Evolutionary conservation across 169 alveolate genomes (phyloP), one percentile per base, ranked within the genome.

Genomic region (Perkinsus olseni): DNA sequence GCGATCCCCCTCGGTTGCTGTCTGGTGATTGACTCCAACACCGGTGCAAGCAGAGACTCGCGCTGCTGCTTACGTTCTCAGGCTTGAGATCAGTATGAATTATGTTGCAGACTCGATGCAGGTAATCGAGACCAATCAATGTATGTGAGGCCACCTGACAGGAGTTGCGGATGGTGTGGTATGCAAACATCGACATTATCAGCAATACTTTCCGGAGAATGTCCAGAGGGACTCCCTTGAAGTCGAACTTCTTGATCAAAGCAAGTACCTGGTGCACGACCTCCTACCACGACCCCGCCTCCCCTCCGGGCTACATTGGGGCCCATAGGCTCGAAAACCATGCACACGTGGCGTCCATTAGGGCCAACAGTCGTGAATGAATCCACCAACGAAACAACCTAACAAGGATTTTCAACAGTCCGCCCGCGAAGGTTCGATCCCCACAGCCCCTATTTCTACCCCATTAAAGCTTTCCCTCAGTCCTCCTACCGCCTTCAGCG

Each of bases 31-130:
- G n/a, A n/a, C n/a, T n/a, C n/a, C n/a, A n/a, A n/a, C n/a, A n/a
- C n/a, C 50, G 50, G 21, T 40, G 50, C 11, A 6, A 6, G 50
- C 50, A 40, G 93, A 95, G 39, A 97, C 95, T 21, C 96, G 96
- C 24, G 11, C 21, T 3, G 11, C 50, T 40, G 3, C 13, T 62
- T 62, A 99, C 99, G 95, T 99, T 99, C 95, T 99, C 99, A 37
- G 99, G 99, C 96, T 99, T 99, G 93, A 99, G 96, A 96, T 99
- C 99, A 21, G 99, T 99, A 95, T 99, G 99, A 94, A 99, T 99
- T 91, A 99, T 98, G 92, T 98, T 98, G 93, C 97, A 95, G 92
- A 97, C 97, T 74, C 99, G 97, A 94, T 98, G 99, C 91, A 99
- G 97, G 95, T 98, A 99, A 95, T 99, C 99, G 74, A 99, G 95